These are phyloP conservation scores for Chaetomium sp. DNA, from an alignment of 2,329 filamentous ascomycete species.

Conservation along the genomic window DNA sequence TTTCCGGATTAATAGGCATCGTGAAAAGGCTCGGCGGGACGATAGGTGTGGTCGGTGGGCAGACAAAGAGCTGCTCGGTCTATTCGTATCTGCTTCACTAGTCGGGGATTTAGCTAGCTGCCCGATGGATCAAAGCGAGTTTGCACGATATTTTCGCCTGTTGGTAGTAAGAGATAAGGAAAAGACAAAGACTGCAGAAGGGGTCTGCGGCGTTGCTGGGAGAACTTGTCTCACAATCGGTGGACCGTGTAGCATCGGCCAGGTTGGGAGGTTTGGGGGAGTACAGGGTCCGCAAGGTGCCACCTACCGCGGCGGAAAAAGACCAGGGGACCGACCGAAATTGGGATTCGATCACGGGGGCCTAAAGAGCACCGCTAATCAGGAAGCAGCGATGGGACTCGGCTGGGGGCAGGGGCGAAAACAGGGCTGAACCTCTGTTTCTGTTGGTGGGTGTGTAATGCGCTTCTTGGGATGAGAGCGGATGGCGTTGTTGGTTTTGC, in stretches of 20 bases:
- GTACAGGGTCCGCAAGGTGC: slow-evolving; percentile 21
- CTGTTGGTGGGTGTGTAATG: background rate
- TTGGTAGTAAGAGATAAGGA: slow-evolving; percentile 3
- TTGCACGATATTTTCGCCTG: background rate
- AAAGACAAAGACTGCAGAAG: slow-evolving; percentile 2
- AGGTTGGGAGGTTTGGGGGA: slow-evolving; percentile 5
- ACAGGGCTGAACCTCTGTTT: slow-evolving; percentile 7
- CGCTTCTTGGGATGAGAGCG: background rate
- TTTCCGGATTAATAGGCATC: slow-evolving; percentile 24
- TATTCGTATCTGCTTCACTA: background rate
- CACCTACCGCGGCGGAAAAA: slow-evolving; percentile 1
- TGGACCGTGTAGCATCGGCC: slow-evolving; percentile 1
- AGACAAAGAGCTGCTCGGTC: background rate
- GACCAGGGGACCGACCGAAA: slow-evolving; percentile 23
- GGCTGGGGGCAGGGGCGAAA: background rate
- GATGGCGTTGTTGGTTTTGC: background rate
- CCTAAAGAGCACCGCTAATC: slow-evolving; percentile 28
- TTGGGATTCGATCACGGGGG: slow-evolving; percentile 32
- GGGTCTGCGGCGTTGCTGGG: slow-evolving; percentile 19
- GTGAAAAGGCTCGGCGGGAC: slow-evolving; percentile 7
- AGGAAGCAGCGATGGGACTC: slow-evolving; percentile 21
- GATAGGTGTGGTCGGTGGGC: background rate
- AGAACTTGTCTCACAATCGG: slow-evolving; percentile 22
- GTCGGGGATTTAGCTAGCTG: background rate
- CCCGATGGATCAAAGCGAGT: background rate